Conservation (phyloP, 441 rosid species). For the Gossypium lobatum region DNA sequence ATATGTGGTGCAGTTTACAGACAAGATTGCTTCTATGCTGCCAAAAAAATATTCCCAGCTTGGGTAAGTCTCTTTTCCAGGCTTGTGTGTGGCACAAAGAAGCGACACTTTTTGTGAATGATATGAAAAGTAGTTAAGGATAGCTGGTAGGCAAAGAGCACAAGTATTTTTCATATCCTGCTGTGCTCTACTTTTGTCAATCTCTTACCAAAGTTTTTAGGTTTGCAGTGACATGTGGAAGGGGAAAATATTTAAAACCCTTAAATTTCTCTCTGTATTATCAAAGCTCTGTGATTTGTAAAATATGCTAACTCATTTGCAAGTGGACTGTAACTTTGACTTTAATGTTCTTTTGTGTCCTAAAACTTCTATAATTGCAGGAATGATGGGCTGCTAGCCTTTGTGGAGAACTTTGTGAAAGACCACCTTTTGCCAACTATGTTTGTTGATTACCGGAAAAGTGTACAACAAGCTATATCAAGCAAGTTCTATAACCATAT, state of each 20-base stretch:
- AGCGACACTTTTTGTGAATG: background rate
- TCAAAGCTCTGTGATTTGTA: constrained; percentile 7
- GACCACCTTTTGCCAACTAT: constrained; percentile 95
- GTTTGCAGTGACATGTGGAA: constrained; percentile 3
- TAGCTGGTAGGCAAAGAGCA: background rate
- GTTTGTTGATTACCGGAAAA: constrained; percentile 96
- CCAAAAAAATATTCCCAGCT: constrained; percentile 82
- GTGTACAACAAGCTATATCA: constrained; percentile 99
- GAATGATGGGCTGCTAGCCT: constrained; percentile 93
- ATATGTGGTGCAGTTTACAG: constrained; percentile 76
- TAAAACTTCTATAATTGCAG: constrained; percentile 36
- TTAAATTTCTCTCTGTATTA: background rate
- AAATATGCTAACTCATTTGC: constrained; percentile 3
- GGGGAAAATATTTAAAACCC: background rate
- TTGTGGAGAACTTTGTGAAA: constrained; percentile 95
- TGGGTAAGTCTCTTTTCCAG: constrained; percentile 53
- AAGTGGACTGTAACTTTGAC: constrained; percentile 4
- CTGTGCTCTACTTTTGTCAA: background rate
- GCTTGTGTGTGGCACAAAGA: constrained; percentile 3
- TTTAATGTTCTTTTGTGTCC: background rate
- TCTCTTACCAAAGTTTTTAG: constrained; percentile 4
- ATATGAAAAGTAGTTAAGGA: background rate
- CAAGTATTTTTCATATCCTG: background rate
- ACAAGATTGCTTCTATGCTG: constrained; percentile 75
- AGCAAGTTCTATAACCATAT: constrained; percentile 47